phyloP scores from a whole-genome alignment of 192 early-diverging fungal genomes.

The Coemansia sp. region DNA sequence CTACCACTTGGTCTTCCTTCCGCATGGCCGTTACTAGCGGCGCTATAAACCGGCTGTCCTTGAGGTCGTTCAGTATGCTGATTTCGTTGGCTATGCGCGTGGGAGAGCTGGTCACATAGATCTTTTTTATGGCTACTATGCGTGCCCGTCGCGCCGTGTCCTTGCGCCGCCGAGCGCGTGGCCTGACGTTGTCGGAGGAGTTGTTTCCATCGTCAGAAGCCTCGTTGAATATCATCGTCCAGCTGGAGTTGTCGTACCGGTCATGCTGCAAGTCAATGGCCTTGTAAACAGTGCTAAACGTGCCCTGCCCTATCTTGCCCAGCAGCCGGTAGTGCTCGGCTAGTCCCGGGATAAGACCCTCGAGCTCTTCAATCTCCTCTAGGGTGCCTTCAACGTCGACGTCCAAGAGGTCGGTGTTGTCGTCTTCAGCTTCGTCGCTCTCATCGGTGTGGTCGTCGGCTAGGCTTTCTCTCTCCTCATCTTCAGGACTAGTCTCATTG shows the following conservation, averaged over 20 bases:
- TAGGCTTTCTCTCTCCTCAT: conserved; percentile 1
- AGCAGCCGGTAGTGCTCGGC: conserved; percentile 63
- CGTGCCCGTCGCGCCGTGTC: conserved; percentile 20
- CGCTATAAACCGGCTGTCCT: conserved; percentile 69
- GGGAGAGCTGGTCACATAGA: conserved; percentile 81
- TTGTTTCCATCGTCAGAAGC: not conserved
- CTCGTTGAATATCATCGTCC: conserved; percentile 55
- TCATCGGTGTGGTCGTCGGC: not conserved
- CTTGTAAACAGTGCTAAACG: conserved; percentile 91
- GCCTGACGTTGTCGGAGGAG: not conserved
- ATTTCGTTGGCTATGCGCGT: conserved; percentile 81
- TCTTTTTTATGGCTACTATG: conserved; percentile 81
- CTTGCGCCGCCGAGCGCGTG: not conserved
- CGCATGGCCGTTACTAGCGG: conserved; percentile 78
- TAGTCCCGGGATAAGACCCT: conserved; percentile 57
- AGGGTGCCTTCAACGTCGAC: conserved; percentile 29
- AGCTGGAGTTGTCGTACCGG: conserved; percentile 67
- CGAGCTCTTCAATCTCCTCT: conserved; percentile 66
- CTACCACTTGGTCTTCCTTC: conserved; percentile 75
- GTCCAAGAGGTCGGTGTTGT: conserved; percentile 10
- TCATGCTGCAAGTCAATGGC: conserved; percentile 76
- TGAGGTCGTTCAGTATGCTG: conserved; percentile 68
- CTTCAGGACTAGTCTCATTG: not conserved
- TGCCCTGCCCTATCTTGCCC: conserved; percentile 85
- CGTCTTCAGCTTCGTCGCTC: conserved; percentile 13